These are phyloP conservation scores for Podaxis sp. DNA, from an alignment of 768 basidiomycete species.

Conservation along the genomic window DNA sequence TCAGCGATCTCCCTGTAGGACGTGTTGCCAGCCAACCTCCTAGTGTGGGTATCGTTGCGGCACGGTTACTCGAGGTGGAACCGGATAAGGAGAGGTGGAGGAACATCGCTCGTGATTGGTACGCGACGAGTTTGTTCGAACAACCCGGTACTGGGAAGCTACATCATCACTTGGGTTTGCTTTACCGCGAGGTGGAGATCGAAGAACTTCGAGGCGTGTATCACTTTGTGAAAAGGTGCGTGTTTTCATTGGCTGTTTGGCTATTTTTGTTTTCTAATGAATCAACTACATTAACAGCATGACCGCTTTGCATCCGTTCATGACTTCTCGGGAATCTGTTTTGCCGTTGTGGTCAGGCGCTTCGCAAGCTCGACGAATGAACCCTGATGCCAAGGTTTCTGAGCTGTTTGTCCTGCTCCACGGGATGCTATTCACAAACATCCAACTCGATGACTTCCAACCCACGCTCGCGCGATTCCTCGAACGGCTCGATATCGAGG, in stretches of 20 bases:
- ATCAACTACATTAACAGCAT: constrained; percentile 55
- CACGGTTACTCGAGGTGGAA: constrained; percentile 79
- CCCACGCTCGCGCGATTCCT: constrained; percentile 80
- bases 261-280: constrained; percentile 12
- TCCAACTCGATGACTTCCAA: constrained; percentile 89
- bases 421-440: constrained; percentile 96
- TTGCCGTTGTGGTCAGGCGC: constrained; percentile 83
- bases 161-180: constrained; percentile 89
- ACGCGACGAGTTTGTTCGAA: constrained; percentile 79
- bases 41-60: constrained; percentile 85
- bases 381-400: constrained; percentile 68
- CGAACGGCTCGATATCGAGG: constrained; percentile 83
- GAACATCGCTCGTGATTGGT: constrained; percentile 90
- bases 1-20: constrained; percentile 50
- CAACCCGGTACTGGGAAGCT: constrained; percentile 93
- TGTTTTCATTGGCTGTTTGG: constrained; percentile 13
- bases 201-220: constrained; percentile 87
- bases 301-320: constrained; percentile 87
- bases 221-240: constrained; percentile 93
- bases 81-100: constrained; percentile 94
- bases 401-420: constrained; percentile 92
- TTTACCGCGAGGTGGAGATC: constrained; percentile 79
- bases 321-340: constrained; percentile 86
- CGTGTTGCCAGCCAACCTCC: constrained; percentile 66
- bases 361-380: constrained; percentile 69